These are phyloP conservation scores for Brasenia schreberi DNA, from an alignment of 164 flowering plant genomes.

Conservation along the genomic window DNA sequence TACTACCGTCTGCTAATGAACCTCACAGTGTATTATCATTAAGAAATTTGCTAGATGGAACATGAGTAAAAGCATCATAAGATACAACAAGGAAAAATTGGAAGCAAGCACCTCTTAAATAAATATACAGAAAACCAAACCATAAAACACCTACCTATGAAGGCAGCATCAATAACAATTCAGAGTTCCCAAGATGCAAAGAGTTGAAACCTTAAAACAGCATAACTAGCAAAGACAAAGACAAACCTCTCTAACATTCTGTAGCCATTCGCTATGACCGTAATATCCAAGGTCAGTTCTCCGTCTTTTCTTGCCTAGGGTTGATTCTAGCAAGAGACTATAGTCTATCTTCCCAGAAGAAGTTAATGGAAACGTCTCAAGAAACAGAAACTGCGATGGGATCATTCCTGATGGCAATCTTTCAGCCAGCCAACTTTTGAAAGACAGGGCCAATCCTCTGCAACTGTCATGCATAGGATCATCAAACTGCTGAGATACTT, in stretches of 20 bases:
- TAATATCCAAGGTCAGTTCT: constrained; percentile 9
- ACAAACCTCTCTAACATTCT: constrained; percentile 45
- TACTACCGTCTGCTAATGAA: too few relatives aligned
- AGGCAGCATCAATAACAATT: not conserved
- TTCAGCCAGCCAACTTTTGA: constrained; percentile 51
- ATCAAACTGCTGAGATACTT: not conserved
- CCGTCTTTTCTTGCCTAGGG: constrained; percentile 3
- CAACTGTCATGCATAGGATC: not conserved
- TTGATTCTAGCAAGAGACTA: constrained; percentile 20
- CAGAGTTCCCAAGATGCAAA: too few relatives aligned
- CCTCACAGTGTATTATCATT: too few relatives aligned
- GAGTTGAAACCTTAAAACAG: too few relatives aligned
- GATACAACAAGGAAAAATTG: too few relatives aligned
- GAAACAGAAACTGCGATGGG: constrained; percentile 34
- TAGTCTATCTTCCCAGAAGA: constrained; percentile 80
- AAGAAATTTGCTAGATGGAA: too few relatives aligned
- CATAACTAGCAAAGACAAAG: constrained; percentile 5
- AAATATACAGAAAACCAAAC: too few relatives aligned
- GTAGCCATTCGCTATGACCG: constrained; percentile 18
- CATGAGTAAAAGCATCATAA: too few relatives aligned
- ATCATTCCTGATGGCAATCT: constrained; percentile 52
- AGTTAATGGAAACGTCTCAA: constrained; percentile 53
- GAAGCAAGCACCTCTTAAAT: too few relatives aligned
- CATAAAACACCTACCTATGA: too few relatives aligned
- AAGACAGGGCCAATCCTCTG: constrained; percentile 19